Conservation (phyloP, 768 basidiomycete genomes). For the Leccinum truebloodii region DNA sequence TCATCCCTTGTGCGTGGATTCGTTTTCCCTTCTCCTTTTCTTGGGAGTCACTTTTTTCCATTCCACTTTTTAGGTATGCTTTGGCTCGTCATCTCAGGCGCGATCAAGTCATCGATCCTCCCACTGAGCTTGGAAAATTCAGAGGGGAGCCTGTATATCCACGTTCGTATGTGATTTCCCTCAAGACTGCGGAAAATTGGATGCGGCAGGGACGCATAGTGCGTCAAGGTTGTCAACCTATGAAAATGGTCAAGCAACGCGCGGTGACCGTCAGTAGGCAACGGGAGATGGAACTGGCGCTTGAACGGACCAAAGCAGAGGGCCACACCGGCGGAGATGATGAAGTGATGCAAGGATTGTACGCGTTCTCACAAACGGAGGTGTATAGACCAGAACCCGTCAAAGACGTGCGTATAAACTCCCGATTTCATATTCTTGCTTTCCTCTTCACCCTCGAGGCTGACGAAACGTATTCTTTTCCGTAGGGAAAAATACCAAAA, state of each 20-base stretch:
- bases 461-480: constrained; percentile 9
- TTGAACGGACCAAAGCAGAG: constrained; percentile 38
- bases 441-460: background rate
- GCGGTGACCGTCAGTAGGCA: constrained; percentile 77
- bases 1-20: constrained; percentile 71
- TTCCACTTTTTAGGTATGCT: constrained; percentile 57
- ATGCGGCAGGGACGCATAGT: constrained; percentile 82
- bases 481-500: constrained; percentile 88
- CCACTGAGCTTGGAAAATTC: constrained; percentile 86
- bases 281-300: constrained; percentile 68
- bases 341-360: constrained; percentile 84
- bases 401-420: constrained; percentile 78
- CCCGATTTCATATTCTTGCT: constrained; percentile 6
- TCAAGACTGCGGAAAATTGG: constrained; percentile 95
- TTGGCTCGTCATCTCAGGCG: constrained; percentile 85
- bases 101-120: constrained; percentile 82
- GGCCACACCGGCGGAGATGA: constrained; percentile 44
- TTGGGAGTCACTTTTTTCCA: constrained; percentile 9
- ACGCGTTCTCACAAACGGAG: constrained; percentile 83
- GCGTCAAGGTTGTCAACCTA: constrained; percentile 72
- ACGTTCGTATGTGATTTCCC: constrained; percentile 75
- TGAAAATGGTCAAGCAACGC: constrained; percentile 88
- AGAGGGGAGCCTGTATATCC: constrained; percentile 91
- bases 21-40: constrained; percentile 1
- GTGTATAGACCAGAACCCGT: constrained; percentile 78